Evolutionary conservation across 805 yeast genomes (phyloP), one percentile per base, ranked within the genome.

Genomic region (Candida insectalens): DNA sequence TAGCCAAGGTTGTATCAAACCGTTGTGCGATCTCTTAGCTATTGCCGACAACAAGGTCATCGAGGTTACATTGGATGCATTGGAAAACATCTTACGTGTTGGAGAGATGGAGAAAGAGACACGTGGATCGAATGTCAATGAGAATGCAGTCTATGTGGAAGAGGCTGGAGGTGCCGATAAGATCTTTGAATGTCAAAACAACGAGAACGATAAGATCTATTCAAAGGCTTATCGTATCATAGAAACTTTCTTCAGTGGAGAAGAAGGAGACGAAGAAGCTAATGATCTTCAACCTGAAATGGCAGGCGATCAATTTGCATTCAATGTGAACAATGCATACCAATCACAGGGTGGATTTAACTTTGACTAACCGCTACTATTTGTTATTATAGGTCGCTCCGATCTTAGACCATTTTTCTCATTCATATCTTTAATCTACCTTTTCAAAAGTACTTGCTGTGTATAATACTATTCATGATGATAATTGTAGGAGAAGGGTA

Each of bases 81-180:
- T 92, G 51, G 95, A 85, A 56, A 89, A 92, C 57, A 87, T 92
- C 44, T 68, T 92, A 50, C 83, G 83, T 62, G 83, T 87, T 65
- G 98, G 98, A 47, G 97, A 92, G 58, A 63, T 78, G 60, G 96
- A 87, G 53, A 83, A 77, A 60, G 95, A 87, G 52, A 68, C 77
- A 36, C 68, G 73, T 39, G 83, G 81, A 37, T 57, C 77, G 13
- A 59, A 69, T 32, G 69, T 77, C 50, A 92, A 92, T 62, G 84
- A 83, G 57, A 81, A 88, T 55, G 95, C 97, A 19, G 71, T 87
- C 42, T 85, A 63, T 63, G 83, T 92, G 53, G 98, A 92, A 65
- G 96, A 89, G 59, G 96, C 96, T 29, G 97, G 96, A 50, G 98
- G 98, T 42, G 81, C 87, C 77, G 97, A 92, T 59, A 88, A 84